Base-by-base conservation (phyloP, 768 basidiomycete genomes). In the Termitomyces bulborhizus region DNA sequence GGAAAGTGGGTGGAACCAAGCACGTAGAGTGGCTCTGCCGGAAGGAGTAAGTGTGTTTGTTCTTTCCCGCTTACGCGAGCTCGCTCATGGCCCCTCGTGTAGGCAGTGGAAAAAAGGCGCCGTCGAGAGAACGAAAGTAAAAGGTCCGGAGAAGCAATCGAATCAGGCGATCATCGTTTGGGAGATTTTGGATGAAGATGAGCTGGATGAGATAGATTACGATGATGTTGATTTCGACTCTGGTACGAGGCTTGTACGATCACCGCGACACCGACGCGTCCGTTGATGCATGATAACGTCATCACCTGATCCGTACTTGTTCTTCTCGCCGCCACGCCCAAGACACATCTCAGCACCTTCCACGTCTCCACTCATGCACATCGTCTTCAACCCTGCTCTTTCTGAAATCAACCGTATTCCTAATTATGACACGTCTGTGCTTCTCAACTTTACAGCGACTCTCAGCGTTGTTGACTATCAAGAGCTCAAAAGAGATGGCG, bases 21-120 rank as follows among this genome's bases (percentile, higher is more conserved):
- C 69, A 68, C 48, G 63, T 64, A 11, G 84, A 87, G 48, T 86
- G 84, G 82, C 65, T 62, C 18, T 63, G 60, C 40, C 76, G 86
- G 53, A 76, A 80, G 66, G 72, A 75, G 88, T 87, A 60, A 64
- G 81, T 69, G 36, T 37, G 6, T 6, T 15, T 43, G 32, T 37
- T 1, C 27, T 15, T 34, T 3, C 42, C 6, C 21, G 48, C 16
- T 34, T 32, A 13, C 12, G 24, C 7, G 46, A 47, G 4, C 1
- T 36, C 34, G 32, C 27, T 47, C 26, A 55, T 51, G 36, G n/a
- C 47, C 27, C 21, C 16, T 53, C 31, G 60, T 60, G 34, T 62
- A 79, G 81, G 65, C 63, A 64, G 57, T 71, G 73, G 73, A 70
- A 67, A 51, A 64, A 66, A 24, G 62, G 62, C 26, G 65, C 63